Percentiles rank a stretch among this genome's conserved stretches.
Conservation (phyloP, 257 asterid species). For the Scutellaria minor region DNA sequence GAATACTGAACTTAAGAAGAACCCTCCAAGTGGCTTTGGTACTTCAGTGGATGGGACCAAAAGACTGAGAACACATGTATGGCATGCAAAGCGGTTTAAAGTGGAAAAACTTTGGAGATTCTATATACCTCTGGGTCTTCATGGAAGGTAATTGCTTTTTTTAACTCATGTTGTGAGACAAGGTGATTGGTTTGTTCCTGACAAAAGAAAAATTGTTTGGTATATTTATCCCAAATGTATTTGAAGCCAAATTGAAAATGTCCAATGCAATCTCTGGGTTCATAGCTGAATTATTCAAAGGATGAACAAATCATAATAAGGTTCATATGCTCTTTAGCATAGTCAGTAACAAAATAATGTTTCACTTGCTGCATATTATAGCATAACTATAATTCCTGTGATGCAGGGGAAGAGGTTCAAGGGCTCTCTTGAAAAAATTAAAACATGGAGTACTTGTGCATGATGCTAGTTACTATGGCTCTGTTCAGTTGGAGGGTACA, state of each 20-base stretch:
- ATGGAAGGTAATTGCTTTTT: slow-evolving; percentile 64
- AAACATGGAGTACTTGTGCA: slow-evolving; percentile 73
- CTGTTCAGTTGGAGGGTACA: slow-evolving; percentile 80
- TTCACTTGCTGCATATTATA: slow-evolving; percentile 5
- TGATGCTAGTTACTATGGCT: slow-evolving; percentile 76
- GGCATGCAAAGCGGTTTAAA: slow-evolving; percentile 92
- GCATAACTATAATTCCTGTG: slow-evolving; percentile 25
- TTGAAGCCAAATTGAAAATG: slow-evolving; percentile 7
- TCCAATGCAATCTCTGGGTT: neutral
- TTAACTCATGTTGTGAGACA: neutral
- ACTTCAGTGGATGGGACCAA: slow-evolving; percentile 84
- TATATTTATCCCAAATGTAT: neutral
- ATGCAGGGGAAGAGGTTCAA: slow-evolving; percentile 87
- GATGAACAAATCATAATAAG: slow-evolving; percentile 2
- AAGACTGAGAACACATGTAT: slow-evolving; percentile 85
- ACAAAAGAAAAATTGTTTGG: neutral
- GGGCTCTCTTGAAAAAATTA: slow-evolving; percentile 74
- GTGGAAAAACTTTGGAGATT: slow-evolving; percentile 89
- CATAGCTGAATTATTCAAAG: neutral
- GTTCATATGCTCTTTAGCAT: slow-evolving; percentile 7
- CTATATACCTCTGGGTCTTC: slow-evolving; percentile 75
- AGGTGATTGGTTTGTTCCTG: neutral
- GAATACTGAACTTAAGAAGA: slow-evolving; percentile 68
- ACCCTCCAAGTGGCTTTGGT: slow-evolving; percentile 60
- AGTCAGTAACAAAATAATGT: neutral